Evolutionary conservation across 2,329 filamentous ascomycete species (phyloP), one percentile per base, ranked within the genome.

Genomic region (Pseudocercospora pini-densiflorae): DNA sequence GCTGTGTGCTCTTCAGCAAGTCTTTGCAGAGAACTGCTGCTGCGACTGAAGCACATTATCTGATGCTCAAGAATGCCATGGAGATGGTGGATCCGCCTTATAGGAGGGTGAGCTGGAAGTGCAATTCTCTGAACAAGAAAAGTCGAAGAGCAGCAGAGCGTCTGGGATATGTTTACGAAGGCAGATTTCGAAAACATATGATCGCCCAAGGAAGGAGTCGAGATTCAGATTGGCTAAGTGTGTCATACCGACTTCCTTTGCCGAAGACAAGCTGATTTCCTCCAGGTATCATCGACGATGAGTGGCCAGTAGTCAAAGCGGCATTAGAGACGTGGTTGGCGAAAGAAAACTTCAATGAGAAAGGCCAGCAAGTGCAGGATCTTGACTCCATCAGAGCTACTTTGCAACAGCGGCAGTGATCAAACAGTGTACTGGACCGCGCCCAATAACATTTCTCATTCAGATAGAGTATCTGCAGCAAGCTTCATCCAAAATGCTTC

Each of bases 21-120:
- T 68, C 71, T 1, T 73, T 90, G 16, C 84, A 87, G 72, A 81
- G 84, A 14, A 89, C 86, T 0, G 80, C 81, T 0, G 82, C 80
- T 6, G 84, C 87, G 0, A 90, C 87, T 0, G 88, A 90, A 73
- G 81, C 83, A 0, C 81, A 86, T 67, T 89, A 85, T 66, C 77
- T 90, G 1, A 74, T 89, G n/a, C 80, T 86, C 51, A 78, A 79
- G 43, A 79, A 87, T 62, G 82, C 82, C 0, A 86, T 90, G 69
- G 83, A 85, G 3, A 79, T 1, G 29, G 64, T 29, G 33, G 51
- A 21, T 19, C 55, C 10, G 62, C 62, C 84, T 0, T 88, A 87
- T 72, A 75, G 83, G 3, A 79, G 88, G 7, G 82, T 89, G 3
- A 88, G 90, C 74, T 90, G 89, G 88, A 90, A 90, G 71, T 87